Percentiles rank a stretch among this genome's conserved stretches.
Conservation (phyloP, 768 basidiomycete species). For the Inosperma sp. region DNA sequence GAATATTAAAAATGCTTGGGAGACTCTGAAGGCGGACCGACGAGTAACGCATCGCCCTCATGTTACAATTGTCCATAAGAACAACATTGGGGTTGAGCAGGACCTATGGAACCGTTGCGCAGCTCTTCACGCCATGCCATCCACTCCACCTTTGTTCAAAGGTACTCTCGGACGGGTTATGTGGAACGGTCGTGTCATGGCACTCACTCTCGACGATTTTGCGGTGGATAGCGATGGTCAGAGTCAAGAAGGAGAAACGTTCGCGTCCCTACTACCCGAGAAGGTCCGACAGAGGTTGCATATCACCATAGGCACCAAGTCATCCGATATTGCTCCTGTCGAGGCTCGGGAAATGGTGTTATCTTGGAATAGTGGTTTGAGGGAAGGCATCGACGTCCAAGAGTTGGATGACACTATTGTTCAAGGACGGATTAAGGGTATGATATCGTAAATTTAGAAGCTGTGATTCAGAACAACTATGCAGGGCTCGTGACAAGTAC, state of each 20-base stretch:
- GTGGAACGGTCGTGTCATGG: conserved; percentile 80
- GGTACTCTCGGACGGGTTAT: conserved; percentile 60
- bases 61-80: conserved; percentile 81
- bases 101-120: conserved; percentile 49
- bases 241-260: conserved; percentile 38
- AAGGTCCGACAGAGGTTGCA: conserved; percentile 57
- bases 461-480: too few species aligned
- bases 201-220: conserved; percentile 64
- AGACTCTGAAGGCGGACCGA: conserved; percentile 35
- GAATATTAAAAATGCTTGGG: conserved; percentile 43
- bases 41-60: conserved; percentile 67
- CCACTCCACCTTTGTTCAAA: conserved; percentile 49
- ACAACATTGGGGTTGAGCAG: conserved; percentile 15
- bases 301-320: conserved; percentile 78
- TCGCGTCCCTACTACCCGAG: conserved; percentile 44
- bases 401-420: conserved; percentile 10
- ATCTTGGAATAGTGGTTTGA: conserved; percentile 39
- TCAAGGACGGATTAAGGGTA: conserved; percentile 14
- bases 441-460: conserved; percentile 7
- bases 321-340: conserved; percentile 48
- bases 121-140: conserved; percentile 31
- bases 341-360: conserved; percentile 70
- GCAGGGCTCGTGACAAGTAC: too few species aligned
- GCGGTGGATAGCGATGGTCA: conserved; percentile 25
- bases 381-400: conserved; percentile 5